Conservation (phyloP, 768 basidiomycete species). For the Pulveroboletus sp. region DNA sequence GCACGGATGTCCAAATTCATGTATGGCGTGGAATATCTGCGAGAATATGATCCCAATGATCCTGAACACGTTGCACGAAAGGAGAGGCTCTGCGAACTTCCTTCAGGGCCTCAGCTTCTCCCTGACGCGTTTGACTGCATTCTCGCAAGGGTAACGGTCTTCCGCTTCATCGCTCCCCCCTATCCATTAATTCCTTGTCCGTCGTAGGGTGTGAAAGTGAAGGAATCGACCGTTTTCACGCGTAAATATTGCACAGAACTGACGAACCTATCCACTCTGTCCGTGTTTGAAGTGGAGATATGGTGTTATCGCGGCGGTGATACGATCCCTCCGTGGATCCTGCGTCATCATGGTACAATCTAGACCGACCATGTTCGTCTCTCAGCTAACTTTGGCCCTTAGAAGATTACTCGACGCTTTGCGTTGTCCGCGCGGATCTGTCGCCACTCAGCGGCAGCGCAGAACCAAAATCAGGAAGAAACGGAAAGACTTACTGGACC, state of each 20-base stretch:
- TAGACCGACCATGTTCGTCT: not conserved
- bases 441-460: slow-evolving; percentile 72
- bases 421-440: slow-evolving; percentile 74
- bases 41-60: slow-evolving; percentile 63
- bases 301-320: slow-evolving; percentile 84
- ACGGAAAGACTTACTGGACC: slow-evolving; percentile 76
- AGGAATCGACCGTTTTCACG: slow-evolving; percentile 78
- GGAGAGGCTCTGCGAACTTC: slow-evolving; percentile 68
- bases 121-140: slow-evolving; percentile 85
- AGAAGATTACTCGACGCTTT: slow-evolving; percentile 76
- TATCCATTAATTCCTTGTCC: slow-evolving; percentile 13
- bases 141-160: slow-evolving; percentile 54
- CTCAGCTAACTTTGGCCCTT: slow-evolving; percentile 3
- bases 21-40: slow-evolving; percentile 80
- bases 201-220: slow-evolving; percentile 64
- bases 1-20: slow-evolving; percentile 78
- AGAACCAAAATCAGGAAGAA: slow-evolving; percentile 59
- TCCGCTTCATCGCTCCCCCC: slow-evolving; percentile 1
- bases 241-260: slow-evolving; percentile 82
- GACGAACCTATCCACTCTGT: slow-evolving; percentile 69
- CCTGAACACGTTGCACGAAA: slow-evolving; percentile 63
- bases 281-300: slow-evolving; percentile 80
- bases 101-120: slow-evolving; percentile 73
- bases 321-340: slow-evolving; percentile 70
- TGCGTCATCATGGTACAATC: slow-evolving; percentile 44